Base-by-base conservation (phyloP, 345 rosid species). In the Balakata baccata region DNA sequence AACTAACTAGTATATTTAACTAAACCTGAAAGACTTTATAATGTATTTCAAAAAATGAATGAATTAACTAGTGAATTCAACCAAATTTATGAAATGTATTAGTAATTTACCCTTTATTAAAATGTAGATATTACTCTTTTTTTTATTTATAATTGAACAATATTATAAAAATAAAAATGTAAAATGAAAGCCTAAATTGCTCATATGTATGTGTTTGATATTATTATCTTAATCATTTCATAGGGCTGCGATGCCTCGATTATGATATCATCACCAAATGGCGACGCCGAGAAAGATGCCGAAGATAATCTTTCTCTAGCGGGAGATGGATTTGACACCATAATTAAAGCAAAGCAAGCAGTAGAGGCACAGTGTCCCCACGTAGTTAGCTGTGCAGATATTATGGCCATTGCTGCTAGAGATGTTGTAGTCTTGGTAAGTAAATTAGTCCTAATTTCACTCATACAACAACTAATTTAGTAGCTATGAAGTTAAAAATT, bases 201-300 rank as follows among this genome's bases (percentile, higher is more conserved):
- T 4, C 7, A 43, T 43, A 7, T 43, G 2, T 10, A 0, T 6
- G 6, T 10, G 47, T 1, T 6, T 43, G 10, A 5, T 43, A 43
- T 43, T 43, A 43, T 3, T 43, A 3, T 43, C 34, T 43, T 43
- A 43, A 6, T 43, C 6, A 43, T 43, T 43, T 77, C 69, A 52
- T 1, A 95, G 99, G 99, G 98, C 25, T 95, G 98, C 70, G 99
- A 95, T 71, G 98, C 86, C 0, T 92, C 99, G 1, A 66, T 89
- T 12, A 34, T 95, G 79, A 86, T 92, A 62, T 4, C 83, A 11
- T 92, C 98, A 29, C 87, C 87, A 5, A 87, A 86, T 7, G 86
- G 84, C n/a, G 96, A 89, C 73, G 98, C 98, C 0, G 99, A 90
- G 84, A 95, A 82, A 68, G 96, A 95, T 65, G 89, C 98, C 1